Evolutionary conservation across 2,329 filamentous ascomycete genomes (phyloP), one percentile per base, ranked within the genome.

Genomic region (Microcyclospora pomicola): DNA sequence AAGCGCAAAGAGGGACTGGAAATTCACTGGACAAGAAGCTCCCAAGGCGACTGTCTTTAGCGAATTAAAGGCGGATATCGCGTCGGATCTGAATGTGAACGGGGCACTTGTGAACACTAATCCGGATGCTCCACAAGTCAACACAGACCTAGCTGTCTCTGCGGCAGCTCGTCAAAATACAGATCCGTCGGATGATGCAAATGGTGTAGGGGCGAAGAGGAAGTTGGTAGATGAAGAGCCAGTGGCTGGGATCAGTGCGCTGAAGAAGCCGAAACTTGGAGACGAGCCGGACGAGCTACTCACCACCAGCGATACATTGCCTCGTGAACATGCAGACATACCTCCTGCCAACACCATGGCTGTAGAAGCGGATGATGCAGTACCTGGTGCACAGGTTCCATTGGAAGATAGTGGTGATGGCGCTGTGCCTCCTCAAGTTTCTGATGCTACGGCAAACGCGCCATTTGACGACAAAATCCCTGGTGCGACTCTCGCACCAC

Each of bases 31-130:
- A 15, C 49, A 47, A 37, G 45, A 43, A 11, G 43, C 46, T 11
- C 39, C 48, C 2, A 32, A 44, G 30, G 47, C 47, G 31, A 52
- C 48, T 15, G 46, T 41, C 9, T 52, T 59, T 24, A 51, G 49
- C 4, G 64, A 65, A 46, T 55, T 63, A 5, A 46, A 65, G 32
- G 60, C 65, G 29, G 61, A 65, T 30, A 52, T 62, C 43, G 59
- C 59, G 9, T 49, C 52, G 11, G 29, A 37, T 5, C 30, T 13
- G 9, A 35, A 34, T 13, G 10, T 14, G 6, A 36, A 36, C 28
- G 31, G 16, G 6, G 33, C 35, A 3, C 15, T 15, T 3, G 34
- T 37, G 6, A 14, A 29, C 10, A 31, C 15, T 10, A 16, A 27
- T 15, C 35, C 28, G n/a, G 29, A 38, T 13, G 14, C 9, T 27